Conservation (phyloP, 495 filamentous ascomycete species). For the Hypoxylon trugodes region DNA sequence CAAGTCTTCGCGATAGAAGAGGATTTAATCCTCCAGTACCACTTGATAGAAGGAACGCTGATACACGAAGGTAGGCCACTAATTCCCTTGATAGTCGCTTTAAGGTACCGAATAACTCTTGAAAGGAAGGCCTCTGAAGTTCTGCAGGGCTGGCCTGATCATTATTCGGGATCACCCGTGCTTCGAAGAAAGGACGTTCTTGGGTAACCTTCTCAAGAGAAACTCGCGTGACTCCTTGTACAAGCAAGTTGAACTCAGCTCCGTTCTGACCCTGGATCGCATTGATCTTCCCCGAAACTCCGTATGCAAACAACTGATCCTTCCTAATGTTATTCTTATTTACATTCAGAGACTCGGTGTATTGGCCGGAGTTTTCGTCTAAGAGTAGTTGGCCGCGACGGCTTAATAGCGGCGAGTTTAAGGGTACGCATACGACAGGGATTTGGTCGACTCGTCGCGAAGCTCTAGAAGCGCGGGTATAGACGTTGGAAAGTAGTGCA, state of each 20-base stretch:
- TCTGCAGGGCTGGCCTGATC: constrained; percentile 38
- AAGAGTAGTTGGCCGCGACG: constrained; percentile 75
- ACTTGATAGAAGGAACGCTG: constrained; percentile 72
- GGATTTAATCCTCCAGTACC: constrained; percentile 74
- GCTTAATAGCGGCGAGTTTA: constrained; percentile 73
- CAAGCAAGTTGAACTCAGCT: constrained; percentile 81
- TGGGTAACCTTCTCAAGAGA: constrained; percentile 75
- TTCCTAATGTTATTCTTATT: constrained; percentile 64
- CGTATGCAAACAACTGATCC: constrained; percentile 78
- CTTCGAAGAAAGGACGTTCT: constrained; percentile 88
- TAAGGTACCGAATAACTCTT: constrained; percentile 77
- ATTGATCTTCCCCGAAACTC: constrained; percentile 81
- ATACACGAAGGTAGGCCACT: constrained; percentile 77
- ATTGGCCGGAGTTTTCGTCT: constrained; percentile 54
- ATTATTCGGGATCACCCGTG: constrained; percentile 62
- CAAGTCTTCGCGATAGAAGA: constrained; percentile 81
- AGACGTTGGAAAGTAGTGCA: constrained; percentile 79
- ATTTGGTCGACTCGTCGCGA: constrained; percentile 70
- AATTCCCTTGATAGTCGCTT: constrained; percentile 86
- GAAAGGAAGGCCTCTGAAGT: constrained; percentile 41
- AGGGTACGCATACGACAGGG: constrained; percentile 82
- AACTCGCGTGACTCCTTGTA: constrained; percentile 85
- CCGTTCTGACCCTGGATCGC: constrained; percentile 81
- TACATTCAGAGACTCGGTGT: constrained; percentile 62
- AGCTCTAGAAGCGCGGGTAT: constrained; percentile 69